These are phyloP conservation scores for Kappamyces sp. DNA, from an alignment of 192 early-diverging fungal species.

Conservation along the genomic window DNA sequence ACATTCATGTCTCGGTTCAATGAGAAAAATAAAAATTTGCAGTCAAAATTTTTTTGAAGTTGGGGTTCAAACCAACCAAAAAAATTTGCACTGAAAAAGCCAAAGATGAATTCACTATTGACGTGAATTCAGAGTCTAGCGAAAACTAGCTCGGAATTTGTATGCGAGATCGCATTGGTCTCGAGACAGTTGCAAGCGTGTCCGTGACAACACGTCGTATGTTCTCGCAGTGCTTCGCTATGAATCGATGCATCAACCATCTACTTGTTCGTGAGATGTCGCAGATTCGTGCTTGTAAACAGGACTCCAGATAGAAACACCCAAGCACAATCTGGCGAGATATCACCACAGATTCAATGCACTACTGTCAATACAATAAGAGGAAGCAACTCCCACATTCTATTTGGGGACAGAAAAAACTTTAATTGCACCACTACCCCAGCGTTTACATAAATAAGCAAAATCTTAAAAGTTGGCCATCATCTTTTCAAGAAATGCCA, in stretches of 20 bases:
- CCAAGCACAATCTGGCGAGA: neutral
- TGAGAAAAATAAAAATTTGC: slow-evolving; percentile 13
- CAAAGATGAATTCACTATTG: neutral
- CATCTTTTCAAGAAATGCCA: slow-evolving; percentile 11
- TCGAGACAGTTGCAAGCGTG: too few relatives aligned
- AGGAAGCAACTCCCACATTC: slow-evolving; percentile 5
- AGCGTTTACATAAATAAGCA: slow-evolving; percentile 5
- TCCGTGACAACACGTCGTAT: too few relatives aligned
- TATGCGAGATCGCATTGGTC: too few relatives aligned
- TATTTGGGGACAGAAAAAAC: too few relatives aligned
- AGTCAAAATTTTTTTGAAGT: neutral
- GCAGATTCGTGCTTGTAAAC: too few relatives aligned
- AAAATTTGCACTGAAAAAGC: neutral
- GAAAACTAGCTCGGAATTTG: too few relatives aligned
- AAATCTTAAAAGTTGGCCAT: slow-evolving; percentile 15
- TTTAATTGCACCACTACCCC: neutral
- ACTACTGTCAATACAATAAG: neutral
- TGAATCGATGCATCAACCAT: too few relatives aligned
- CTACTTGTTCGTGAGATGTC: too few relatives aligned
- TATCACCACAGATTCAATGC: neutral
- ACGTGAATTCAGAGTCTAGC: too few relatives aligned
- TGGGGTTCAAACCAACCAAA: neutral
- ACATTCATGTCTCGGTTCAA: slow-evolving; percentile 55
- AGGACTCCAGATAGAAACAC: too few relatives aligned
- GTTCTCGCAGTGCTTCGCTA: too few relatives aligned